Evolutionary conservation across 371 early-diverging fungal species (phyloP), one percentile per base, ranked within the genome.

Genomic region (Mortierella sp.): DNA sequence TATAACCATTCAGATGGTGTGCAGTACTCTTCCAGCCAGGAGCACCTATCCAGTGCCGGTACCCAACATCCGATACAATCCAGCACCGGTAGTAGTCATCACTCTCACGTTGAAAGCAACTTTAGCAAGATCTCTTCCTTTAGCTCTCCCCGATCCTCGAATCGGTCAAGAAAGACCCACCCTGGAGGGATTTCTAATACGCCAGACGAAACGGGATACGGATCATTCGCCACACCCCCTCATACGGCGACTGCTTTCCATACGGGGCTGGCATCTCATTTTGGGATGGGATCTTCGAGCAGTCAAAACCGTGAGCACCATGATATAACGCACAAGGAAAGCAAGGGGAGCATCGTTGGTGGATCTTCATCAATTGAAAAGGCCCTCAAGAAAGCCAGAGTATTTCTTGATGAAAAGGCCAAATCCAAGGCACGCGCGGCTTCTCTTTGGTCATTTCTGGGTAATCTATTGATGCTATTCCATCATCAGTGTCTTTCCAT

Each of bases 321-420:
- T 57, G 75, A 71, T 28, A 47, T 51, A 5, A 60, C 60, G 11
- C 68, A 72, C 68, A 57, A 49, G 47, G 68, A 77, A 35, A 62
- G 65, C 20, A 71, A 75, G 9, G 66, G 78, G 2, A 72, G 73
- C 47, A 66, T 73, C 16, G 55, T 64, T 18, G 64, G 72, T 16
- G 72, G 67, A 47, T 78, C 78, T 2, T 70, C 83, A 0, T 45
- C 67, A 57, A 72, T 85, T 45, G 91, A 91, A 65, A 90, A 91
- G 67, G 84, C 90, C 20, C 86, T 86, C 43, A 94, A 93, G 81
- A 93, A 94, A 64, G 90, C 91, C 52, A 93, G 89, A 67, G 89
- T 88, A 72, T 94, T 96, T 80, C 79, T 95, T 51, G 95, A 96
- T 72, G 93, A 93, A 63, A 90, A 90, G 68, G 92, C 92, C 70